Conservation (phyloP, 2,329 filamentous ascomycete species). For the Ophiostoma ips region DNA sequence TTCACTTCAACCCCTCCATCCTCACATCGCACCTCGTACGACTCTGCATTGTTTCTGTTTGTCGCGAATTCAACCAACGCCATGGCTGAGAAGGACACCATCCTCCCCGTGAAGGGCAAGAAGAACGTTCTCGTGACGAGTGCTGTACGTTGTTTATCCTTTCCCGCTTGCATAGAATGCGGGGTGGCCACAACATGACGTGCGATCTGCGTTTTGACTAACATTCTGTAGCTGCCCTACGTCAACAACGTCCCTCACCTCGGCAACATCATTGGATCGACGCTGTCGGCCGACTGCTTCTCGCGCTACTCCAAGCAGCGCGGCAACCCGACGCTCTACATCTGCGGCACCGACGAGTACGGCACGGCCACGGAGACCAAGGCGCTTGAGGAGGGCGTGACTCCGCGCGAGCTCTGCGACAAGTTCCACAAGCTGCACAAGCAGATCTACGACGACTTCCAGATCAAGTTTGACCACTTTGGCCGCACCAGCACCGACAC, state of each 20-base stretch:
- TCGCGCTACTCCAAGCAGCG: slow-evolving; percentile 68
- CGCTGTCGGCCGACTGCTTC: slow-evolving; percentile 81
- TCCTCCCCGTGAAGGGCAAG: slow-evolving; percentile 57
- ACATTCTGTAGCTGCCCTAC: slow-evolving; percentile 14
- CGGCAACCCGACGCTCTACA: slow-evolving; percentile 65
- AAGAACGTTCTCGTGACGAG: slow-evolving; percentile 81
- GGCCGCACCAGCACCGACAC: slow-evolving; percentile 79
- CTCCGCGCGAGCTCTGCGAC: slow-evolving; percentile 66
- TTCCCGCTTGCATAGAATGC: background rate
- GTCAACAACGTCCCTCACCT: slow-evolving; percentile 63
- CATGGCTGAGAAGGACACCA: slow-evolving; percentile 18
- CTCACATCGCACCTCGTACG: background rate
- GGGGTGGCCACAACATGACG: too few species aligned
- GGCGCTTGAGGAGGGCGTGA: slow-evolving; percentile 72
- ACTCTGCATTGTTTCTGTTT: too few species aligned
- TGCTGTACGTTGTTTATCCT: slow-evolving; percentile 50
- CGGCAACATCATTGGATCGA: slow-evolving; percentile 75
- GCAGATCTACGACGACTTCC: slow-evolving; percentile 90
- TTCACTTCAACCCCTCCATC: background rate
- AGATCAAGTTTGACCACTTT: slow-evolving; percentile 89
- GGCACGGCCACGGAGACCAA: slow-evolving; percentile 93
- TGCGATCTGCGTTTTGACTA: background rate
- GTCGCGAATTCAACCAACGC: slow-evolving; percentile 12
- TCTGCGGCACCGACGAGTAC: slow-evolving; percentile 59
- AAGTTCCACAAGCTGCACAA: slow-evolving; percentile 86